Evolutionary conservation across 305 asterid species (phyloP).

Genomic region (Petunia hybrid): DNA sequence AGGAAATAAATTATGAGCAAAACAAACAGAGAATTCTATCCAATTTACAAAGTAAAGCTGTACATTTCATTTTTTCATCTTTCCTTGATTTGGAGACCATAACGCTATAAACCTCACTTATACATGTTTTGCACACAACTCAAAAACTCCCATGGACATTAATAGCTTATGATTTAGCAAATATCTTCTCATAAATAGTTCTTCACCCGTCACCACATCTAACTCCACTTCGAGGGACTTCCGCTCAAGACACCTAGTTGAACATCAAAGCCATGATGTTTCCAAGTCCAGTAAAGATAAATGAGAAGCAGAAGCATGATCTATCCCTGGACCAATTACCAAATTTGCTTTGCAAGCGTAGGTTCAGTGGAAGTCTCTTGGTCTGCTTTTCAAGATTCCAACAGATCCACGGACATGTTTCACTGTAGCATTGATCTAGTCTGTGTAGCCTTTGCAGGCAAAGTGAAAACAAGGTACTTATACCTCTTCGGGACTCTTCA

Average conservation of each 20-base stretch:
- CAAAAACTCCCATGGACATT: neutral
- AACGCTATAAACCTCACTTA: neutral
- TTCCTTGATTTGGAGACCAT: neutral
- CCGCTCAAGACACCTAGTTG: neutral
- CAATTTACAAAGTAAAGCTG: neutral
- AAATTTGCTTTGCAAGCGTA: neutral
- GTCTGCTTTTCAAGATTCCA: slow-evolving; percentile 24
- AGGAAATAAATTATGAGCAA: neutral
- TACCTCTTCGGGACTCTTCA: slow-evolving; percentile 16
- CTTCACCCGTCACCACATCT: neutral
- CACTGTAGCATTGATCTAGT: neutral
- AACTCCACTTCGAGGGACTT: neutral
- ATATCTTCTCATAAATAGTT: slow-evolving; percentile 1
- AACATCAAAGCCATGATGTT: neutral
- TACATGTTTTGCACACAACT: neutral
- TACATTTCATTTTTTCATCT: neutral
- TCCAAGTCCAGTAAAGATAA: neutral
- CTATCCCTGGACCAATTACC: neutral
- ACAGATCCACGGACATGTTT: slow-evolving; percentile 3
- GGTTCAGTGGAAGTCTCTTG: neutral
- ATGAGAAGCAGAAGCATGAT: slow-evolving; percentile 14
- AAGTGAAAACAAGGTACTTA: slow-evolving; percentile 20
- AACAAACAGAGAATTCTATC: neutral
- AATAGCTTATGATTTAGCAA: neutral
- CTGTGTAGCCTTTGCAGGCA: neutral